A percentile compares a stretch with the other conserved stretches of the same genome.
Conservation (phyloP, 257 asterid genomes). For the Solanum clarkiae region DNA sequence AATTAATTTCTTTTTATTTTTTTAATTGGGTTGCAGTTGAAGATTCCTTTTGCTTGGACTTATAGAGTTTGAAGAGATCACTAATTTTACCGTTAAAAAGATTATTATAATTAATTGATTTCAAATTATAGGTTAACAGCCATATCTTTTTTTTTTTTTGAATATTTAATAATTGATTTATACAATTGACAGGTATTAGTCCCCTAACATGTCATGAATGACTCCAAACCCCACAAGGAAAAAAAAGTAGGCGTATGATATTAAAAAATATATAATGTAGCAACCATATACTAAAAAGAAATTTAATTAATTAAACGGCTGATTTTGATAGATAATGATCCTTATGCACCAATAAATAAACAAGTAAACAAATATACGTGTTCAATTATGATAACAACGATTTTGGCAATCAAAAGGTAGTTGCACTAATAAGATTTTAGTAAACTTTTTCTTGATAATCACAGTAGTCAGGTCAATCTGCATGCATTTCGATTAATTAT, state of each 20-base stretch:
- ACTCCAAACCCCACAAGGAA: constrained; percentile 34
- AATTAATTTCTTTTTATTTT: neutral
- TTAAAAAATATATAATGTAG: constrained; percentile 7
- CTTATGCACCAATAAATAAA: constrained; percentile 2
- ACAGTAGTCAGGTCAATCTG: neutral
- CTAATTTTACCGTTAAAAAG: neutral
- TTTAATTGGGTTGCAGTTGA: neutral
- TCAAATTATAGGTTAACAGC: constrained; percentile 32
- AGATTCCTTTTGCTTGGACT: neutral
- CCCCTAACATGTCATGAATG: constrained; percentile 51
- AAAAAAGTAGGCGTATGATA: constrained; percentile 13
- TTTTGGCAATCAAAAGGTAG: neutral
- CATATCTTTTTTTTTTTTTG: constrained; percentile 25
- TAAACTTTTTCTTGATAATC: too few relatives aligned
- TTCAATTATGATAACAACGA: constrained; percentile 11
- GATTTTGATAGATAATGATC: constrained; percentile 29
- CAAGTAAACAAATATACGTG: constrained; percentile 5
- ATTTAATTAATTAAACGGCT: constrained; percentile 6
- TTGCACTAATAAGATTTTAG: too few relatives aligned
- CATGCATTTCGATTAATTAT: too few relatives aligned
- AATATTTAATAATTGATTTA: neutral
- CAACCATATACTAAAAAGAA: neutral
- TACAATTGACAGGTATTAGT: constrained; percentile 6
- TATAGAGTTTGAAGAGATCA: neutral
- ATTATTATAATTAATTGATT: neutral